Evolutionary conservation across 23 red algal genomes (phyloP).

Genomic region (Gracilaria domingensis): DNA sequence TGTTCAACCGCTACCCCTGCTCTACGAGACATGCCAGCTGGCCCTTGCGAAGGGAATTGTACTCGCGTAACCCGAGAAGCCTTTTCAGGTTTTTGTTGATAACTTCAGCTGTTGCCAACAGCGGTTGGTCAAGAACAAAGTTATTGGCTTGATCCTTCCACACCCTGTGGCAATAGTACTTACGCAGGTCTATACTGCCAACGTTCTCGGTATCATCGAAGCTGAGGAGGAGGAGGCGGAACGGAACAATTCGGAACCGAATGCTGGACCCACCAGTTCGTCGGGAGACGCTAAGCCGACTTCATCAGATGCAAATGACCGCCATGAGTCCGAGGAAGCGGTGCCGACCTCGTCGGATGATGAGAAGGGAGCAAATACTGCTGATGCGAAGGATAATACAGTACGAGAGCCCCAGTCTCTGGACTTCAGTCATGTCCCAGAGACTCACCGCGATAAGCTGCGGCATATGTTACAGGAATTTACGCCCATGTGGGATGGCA

Average conservation of each 20-base stretch:
- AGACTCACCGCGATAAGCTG: not conserved
- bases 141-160: not conserved
- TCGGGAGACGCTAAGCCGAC: too few relatives aligned
- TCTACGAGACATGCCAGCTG: not conserved
- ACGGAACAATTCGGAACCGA: too few relatives aligned
- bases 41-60: not conserved
- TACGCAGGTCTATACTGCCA: not conserved
- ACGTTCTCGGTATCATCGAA: not conserved
- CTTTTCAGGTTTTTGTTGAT: not conserved
- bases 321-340: too few relatives aligned
- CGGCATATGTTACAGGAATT: not conserved
- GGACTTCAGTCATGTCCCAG: too few relatives aligned
- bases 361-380: too few relatives aligned
- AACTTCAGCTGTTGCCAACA: not conserved
- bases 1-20: not conserved
- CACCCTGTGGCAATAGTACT: not conserved
- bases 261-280: too few relatives aligned
- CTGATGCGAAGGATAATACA: too few relatives aligned
- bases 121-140: not conserved
- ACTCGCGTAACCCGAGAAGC: not conserved
- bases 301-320: too few relatives aligned
- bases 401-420: too few relatives aligned
- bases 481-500: slow-evolving; percentile 9
- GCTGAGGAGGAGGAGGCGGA: too few relatives aligned
- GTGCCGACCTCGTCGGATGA: too few relatives aligned